Conservation (phyloP, 805 yeast genomes). For the Zygoascus biomembranicola region DNA sequence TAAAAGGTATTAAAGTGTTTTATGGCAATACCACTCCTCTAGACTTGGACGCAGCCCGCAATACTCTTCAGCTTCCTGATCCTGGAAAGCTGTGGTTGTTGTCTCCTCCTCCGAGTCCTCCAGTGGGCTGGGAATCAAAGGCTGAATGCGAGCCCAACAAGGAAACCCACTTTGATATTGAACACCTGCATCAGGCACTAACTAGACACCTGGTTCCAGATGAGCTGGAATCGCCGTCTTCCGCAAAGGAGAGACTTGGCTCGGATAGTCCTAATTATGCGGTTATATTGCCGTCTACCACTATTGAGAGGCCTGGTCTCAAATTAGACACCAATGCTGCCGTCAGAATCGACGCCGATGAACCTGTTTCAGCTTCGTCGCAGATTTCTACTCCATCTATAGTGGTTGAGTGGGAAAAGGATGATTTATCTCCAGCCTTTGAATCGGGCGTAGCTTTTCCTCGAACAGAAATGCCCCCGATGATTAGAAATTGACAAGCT, state of each 20-base stretch:
- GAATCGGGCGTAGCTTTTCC: neutral
- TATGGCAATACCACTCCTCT: neutral
- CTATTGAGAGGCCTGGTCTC: neutral
- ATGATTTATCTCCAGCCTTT: slow-evolving; percentile 1
- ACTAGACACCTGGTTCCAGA: neutral
- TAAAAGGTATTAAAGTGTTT: neutral
- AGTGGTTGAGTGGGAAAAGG: slow-evolving; percentile 19
- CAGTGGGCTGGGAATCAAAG: slow-evolving; percentile 20
- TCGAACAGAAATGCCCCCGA: slow-evolving; percentile 14
- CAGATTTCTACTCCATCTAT: slow-evolving; percentile 17
- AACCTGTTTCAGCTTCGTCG: neutral
- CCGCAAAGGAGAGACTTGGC: too few species aligned
- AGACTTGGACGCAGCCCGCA: neutral
- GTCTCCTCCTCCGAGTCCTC: slow-evolving; percentile 24
- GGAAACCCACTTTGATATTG: slow-evolving; percentile 11
- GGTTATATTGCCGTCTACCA: neutral
- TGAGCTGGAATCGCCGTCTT: neutral
- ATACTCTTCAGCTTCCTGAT: slow-evolving; percentile 19
- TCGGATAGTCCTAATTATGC: neutral
- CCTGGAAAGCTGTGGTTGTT: slow-evolving; percentile 21
- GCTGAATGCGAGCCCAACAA: slow-evolving; percentile 19
- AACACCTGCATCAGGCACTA: slow-evolving; percentile 2
- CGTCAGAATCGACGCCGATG: neutral
- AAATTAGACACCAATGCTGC: neutral
- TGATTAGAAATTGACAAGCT: neutral